Percentiles rank a stretch among this genome's conserved stretches.
Conservation (phyloP, 257 asterid genomes). For the Orobanche coerulescens region DNA sequence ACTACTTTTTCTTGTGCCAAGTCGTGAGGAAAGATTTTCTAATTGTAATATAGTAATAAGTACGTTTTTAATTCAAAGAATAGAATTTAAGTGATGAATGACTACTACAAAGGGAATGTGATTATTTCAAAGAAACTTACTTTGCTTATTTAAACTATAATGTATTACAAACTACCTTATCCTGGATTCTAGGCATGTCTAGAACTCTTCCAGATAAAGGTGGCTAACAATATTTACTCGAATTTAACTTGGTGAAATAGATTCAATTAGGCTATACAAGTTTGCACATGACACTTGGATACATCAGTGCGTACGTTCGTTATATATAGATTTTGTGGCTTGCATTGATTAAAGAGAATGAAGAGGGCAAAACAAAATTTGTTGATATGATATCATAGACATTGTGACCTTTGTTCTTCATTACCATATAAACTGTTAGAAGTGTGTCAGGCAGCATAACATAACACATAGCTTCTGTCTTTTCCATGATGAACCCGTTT, state of each 20-base stretch:
- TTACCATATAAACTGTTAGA: not conserved
- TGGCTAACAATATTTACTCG: not conserved
- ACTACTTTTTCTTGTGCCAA: not conserved
- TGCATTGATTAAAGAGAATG: not conserved
- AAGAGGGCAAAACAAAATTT: not conserved
- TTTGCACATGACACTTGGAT: conserved; percentile 6
- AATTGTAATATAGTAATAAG: not conserved
- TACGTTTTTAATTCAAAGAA: not conserved
- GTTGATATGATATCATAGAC: conserved; percentile 3
- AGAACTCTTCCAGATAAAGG: not conserved
- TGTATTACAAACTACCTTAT: not conserved
- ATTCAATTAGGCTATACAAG: conserved; percentile 1
- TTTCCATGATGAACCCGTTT: not conserved
- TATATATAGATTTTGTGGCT: not conserved
- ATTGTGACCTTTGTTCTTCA: not conserved
- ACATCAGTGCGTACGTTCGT: not conserved
- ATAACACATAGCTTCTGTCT: not conserved
- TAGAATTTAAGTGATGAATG: not conserved
- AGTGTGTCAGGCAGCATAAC: conserved; percentile 5
- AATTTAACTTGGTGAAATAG: not conserved
- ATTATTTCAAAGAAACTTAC: not conserved
- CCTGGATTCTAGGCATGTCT: conserved; percentile 1
- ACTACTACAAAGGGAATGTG: not conserved
- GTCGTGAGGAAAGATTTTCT: conserved; percentile 7
- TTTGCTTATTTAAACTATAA: not conserved